Conservation (phyloP, 768 basidiomycete species). For the Hericium rajendrae region DNA sequence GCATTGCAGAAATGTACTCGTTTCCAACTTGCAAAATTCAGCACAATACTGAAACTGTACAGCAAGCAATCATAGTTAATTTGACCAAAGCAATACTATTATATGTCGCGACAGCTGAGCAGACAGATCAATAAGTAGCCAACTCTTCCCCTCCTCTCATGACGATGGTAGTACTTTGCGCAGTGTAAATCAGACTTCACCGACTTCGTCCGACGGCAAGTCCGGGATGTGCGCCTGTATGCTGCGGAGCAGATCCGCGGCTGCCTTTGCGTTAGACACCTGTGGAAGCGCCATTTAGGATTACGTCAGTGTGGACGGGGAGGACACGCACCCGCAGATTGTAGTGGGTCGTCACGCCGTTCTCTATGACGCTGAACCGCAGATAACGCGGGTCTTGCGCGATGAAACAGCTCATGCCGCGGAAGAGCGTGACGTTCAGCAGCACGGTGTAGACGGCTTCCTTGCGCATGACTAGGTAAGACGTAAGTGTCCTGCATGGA, state of each 20-base stretch:
- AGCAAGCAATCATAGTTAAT: no score
- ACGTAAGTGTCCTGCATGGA: not conserved
- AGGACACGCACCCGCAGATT: slow-evolving; percentile 57
- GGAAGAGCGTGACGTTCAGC: slow-evolving; percentile 67
- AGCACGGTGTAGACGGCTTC: slow-evolving; percentile 71
- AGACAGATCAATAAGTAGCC: no score
- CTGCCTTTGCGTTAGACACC: slow-evolving; percentile 11
- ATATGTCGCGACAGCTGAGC: no score
- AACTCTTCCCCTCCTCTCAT: no score
- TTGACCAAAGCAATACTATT: no score
- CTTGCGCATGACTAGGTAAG: slow-evolving; percentile 68
- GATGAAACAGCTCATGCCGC: slow-evolving; percentile 63
- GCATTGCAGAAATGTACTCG: no score
- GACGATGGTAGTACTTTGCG: no score
- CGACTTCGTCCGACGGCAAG: not conserved
- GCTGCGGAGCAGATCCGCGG: slow-evolving; percentile 6
- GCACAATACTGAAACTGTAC: no score
- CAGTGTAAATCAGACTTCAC: no score
- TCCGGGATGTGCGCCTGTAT: slow-evolving; percentile 10
- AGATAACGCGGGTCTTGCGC: slow-evolving; percentile 76
- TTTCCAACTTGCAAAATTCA: no score
- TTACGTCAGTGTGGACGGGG: not conserved
- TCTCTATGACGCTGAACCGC: slow-evolving; percentile 64
- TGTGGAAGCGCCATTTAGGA: not conserved
- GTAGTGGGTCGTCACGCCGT: slow-evolving; percentile 53